phyloP scores from a whole-genome alignment of 2,329 filamentous ascomycete genomes.

The Aspergillus sp. region DNA sequence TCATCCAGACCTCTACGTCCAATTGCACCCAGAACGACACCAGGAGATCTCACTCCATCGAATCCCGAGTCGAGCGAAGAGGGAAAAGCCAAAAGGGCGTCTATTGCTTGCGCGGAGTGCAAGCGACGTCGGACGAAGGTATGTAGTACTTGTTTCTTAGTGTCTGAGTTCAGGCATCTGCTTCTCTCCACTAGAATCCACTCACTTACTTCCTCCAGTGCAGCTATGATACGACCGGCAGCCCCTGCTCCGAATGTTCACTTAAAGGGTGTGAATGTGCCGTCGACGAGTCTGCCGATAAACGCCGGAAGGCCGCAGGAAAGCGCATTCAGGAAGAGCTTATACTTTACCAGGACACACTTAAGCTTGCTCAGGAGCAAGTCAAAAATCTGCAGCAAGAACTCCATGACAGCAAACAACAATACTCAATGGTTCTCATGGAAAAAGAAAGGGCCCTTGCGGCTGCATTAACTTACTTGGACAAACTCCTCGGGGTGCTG shows the following conservation, averaged over 20 bases:
- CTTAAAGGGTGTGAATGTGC: constrained; percentile 26
- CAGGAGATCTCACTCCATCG: constrained; percentile 6
- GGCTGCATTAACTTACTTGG: constrained; percentile 3
- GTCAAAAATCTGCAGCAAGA: too few species aligned
- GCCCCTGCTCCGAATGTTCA: constrained; percentile 27
- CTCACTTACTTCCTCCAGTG: constrained; percentile 17
- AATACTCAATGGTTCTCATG: too few species aligned
- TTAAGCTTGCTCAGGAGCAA: neutral
- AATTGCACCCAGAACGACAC: constrained; percentile 23
- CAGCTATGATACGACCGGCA: constrained; percentile 15
- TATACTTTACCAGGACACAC: neutral
- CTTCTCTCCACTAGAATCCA: neutral
- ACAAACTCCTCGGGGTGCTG: too few species aligned
- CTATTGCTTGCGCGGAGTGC: constrained; percentile 31
- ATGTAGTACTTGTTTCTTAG: constrained; percentile 1
- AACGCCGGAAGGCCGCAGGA: constrained; percentile 28
- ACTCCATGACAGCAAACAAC: too few species aligned
- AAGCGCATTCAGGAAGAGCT: constrained; percentile 21
- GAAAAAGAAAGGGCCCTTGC: neutral
- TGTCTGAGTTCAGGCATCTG: too few species aligned
- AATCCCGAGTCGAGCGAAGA: constrained; percentile 16
- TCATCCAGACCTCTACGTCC: constrained; percentile 17
- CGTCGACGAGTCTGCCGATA: constrained; percentile 28
- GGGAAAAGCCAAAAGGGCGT: constrained; percentile 26
- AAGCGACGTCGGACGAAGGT: constrained; percentile 32